Base-by-base conservation (phyloP, 371 early-diverging fungal species). In the Mortierella sp. region DNA sequence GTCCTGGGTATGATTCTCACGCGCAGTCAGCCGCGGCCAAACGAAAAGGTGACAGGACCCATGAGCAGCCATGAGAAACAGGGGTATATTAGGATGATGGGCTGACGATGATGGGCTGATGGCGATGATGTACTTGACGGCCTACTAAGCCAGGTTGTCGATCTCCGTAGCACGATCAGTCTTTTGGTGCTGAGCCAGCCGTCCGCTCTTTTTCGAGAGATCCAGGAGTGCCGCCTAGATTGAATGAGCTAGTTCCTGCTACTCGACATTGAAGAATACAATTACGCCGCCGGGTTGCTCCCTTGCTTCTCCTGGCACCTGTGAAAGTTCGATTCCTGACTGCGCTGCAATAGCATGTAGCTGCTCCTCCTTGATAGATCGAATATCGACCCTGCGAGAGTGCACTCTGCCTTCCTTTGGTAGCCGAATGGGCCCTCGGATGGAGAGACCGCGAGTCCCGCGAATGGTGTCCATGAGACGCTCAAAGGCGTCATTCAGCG, bases 371-470 rank as follows among this genome's bases (percentile, higher is more conserved):
- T 55, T 29, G 24, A 76, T 68, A 8, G 64, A 56, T 40, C 60
- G 63, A 41, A 76, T 59, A 49, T 76, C 68, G 41, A 76, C 61
- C 39, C 69, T 54, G 2, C 76, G 52, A 1, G 65, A 76, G 21
- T 76, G 76, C 22, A 65, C 45, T 25, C 60, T 68, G 56, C 60
- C 69, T 10, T 63, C 76, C 57, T 68, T 76, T 24, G 76, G 76
- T 13, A 76, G 43, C 12, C 76, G 64, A 34, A 76, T 60, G 5
- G 76, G 76, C 0, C 76, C 76, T 17, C 76, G 57, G 48, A 68
- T 68, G 12, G 76, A 51, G 19, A 63, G 64, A 13, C 54, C 61
- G 7, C 63, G 56, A 16, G 46, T 54, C 16, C 60, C 24, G 41
- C 54, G 67, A 45, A 76, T 68, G 21, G 59, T 57, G n/a, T 68